Evolutionary conservation across 2,329 filamentous ascomycete genomes (phyloP).

Genomic region (Pezicula radicicola): DNA sequence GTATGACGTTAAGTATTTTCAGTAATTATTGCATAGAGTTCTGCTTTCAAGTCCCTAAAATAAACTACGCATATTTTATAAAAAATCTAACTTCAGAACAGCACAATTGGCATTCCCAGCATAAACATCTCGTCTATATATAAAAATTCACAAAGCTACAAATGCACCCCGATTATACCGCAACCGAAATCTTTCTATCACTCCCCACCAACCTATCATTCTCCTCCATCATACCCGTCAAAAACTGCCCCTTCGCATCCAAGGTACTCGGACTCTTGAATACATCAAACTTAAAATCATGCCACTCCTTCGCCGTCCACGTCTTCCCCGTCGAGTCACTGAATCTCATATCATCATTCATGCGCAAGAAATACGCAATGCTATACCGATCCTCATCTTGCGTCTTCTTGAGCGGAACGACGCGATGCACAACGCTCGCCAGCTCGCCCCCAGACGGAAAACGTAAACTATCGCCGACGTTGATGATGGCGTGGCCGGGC

Average conservation of each 20-base stretch:
- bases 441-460: slow-evolving; percentile 51
- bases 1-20: no score
- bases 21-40: no score
- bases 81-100: no score
- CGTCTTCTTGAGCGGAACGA: slow-evolving; percentile 44
- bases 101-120: no score
- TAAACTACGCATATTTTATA: no score
- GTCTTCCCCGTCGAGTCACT: slow-evolving; percentile 50
- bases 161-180: no score
- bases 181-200: neutral
- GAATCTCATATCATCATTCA: slow-evolving; percentile 54
- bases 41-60: no score
- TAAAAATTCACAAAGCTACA: no score
- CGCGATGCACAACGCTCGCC: slow-evolving; percentile 55
- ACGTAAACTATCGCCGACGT: slow-evolving; percentile 57
- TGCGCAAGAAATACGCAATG: slow-evolving; percentile 55
- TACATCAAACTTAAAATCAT: slow-evolving; percentile 52
- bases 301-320: slow-evolving; percentile 51
- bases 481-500: slow-evolving; percentile 49
- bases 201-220: neutral
- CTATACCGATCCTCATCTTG: slow-evolving; percentile 52
- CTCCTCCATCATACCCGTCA: slow-evolving; percentile 1
- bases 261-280: slow-evolving; percentile 25
- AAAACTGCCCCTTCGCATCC: neutral
- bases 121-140: no score